phyloP scores from a whole-genome alignment of 768 basidiomycete species.

The Russula virescens region DNA sequence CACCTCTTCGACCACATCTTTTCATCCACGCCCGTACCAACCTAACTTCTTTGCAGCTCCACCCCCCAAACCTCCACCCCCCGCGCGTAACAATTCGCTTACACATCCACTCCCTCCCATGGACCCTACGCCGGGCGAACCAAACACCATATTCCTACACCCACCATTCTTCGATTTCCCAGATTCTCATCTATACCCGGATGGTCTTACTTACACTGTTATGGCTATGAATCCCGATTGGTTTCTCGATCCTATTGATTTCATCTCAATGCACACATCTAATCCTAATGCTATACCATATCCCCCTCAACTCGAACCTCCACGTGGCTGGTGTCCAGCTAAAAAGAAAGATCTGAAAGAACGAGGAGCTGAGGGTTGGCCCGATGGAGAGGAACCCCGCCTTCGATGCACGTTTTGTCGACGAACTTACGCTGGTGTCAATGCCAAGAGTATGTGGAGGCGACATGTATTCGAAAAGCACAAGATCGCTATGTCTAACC shows the following conservation, averaged over 20 bases:
- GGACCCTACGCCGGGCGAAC: slow-evolving; percentile 65
- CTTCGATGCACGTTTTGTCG: slow-evolving; percentile 82
- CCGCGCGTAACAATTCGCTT: slow-evolving; percentile 19
- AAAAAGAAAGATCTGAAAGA: slow-evolving; percentile 76
- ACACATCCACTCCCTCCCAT: slow-evolving; percentile 26
- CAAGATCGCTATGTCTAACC: slow-evolving; percentile 84
- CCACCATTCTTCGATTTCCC: slow-evolving; percentile 71
- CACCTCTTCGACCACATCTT: slow-evolving; percentile 55
- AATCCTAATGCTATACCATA: slow-evolving; percentile 58
- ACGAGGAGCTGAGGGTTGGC: slow-evolving; percentile 63
- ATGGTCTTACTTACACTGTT: slow-evolving; percentile 63
- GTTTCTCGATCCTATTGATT: slow-evolving; percentile 71
- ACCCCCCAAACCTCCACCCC: slow-evolving; percentile 20
- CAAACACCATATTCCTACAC: slow-evolving; percentile 61
- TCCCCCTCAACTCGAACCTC: slow-evolving; percentile 73
- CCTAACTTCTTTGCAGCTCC: slow-evolving; percentile 31
- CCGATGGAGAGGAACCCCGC: slow-evolving; percentile 74
- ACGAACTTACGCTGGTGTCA: slow-evolving; percentile 78
- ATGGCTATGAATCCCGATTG: slow-evolving; percentile 75
- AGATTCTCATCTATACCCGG: slow-evolving; percentile 49
- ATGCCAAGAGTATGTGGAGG: slow-evolving; percentile 90
- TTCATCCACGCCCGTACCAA: slow-evolving; percentile 60
- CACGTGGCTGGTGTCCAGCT: slow-evolving; percentile 82
- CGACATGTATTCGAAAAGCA: slow-evolving; percentile 87
- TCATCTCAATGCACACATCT: slow-evolving; percentile 40